Evolutionary conservation across 176 grass and related monocot species (phyloP).

Genomic region (Chrysopogon serrulatus): DNA sequence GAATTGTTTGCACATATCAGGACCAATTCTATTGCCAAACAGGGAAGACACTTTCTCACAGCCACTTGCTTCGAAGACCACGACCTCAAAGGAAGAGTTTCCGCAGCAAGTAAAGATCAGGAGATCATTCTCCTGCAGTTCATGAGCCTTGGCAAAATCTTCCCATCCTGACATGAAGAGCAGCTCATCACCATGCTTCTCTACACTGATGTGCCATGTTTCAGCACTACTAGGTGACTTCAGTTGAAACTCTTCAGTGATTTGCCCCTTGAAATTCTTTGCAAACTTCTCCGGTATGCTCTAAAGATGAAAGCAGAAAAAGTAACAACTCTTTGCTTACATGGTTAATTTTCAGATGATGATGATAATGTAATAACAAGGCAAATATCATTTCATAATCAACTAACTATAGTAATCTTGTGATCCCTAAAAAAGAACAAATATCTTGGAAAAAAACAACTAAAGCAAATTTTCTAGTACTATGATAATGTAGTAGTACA

Average conservation of each 20-base stretch:
- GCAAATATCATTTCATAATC: not conserved
- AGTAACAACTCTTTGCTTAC: not conserved
- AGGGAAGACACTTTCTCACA: conserved; percentile 33
- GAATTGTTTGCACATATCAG: not conserved
- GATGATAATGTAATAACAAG: not conserved
- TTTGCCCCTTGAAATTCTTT: conserved; percentile 32
- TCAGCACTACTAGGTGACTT: conserved; percentile 19
- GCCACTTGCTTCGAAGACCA: conserved; percentile 34
- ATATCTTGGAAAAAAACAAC: not conserved
- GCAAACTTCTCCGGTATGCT: conserved; percentile 41
- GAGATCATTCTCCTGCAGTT: conserved; percentile 39
- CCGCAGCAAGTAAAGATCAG: conserved; percentile 42
- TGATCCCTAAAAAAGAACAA: not conserved
- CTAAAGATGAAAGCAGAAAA: conserved; percentile 12
- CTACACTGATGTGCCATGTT: conserved; percentile 22
- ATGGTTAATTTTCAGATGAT: not conserved
- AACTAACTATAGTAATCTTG: not conserved
- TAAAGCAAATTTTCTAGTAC: not conserved
- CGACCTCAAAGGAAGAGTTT: conserved; percentile 41
- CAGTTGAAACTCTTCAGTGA: conserved; percentile 19
- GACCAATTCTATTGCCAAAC: not conserved
- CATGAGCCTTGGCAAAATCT: conserved; percentile 49
- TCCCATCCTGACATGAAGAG: conserved; percentile 39
- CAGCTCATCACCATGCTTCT: conserved; percentile 3
- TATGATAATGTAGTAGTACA: not conserved